Percentiles rank a stretch among this genome's conserved stretches.
Conservation (phyloP, 495 filamentous ascomycete species). For the Choiromyces venosus region DNA sequence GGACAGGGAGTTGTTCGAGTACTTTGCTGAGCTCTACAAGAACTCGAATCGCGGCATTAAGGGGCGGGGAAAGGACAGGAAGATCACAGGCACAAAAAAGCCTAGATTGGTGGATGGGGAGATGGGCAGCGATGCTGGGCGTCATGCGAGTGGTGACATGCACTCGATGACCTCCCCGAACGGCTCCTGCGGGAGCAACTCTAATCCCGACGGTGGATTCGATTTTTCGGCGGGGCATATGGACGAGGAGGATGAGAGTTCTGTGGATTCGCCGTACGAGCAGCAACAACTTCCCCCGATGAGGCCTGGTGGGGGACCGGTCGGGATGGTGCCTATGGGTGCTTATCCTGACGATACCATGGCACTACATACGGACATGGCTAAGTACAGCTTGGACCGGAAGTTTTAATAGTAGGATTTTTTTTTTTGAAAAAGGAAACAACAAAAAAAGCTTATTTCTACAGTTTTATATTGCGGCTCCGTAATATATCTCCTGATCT, state of each 20-base stretch:
- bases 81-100: constrained; percentile 45
- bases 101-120: constrained; percentile 31
- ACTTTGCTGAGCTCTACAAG: constrained; percentile 83
- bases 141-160: constrained; percentile 36
- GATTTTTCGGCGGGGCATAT: constrained; percentile 32
- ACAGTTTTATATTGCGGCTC: constrained; percentile 37
- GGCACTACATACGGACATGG: constrained; percentile 41
- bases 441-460: constrained; percentile 30
- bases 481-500: constrained; percentile 39
- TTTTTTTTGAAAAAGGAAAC: constrained; percentile 28
- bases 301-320: constrained; percentile 33
- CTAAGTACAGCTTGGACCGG: constrained; percentile 40
- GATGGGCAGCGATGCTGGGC: constrained; percentile 27
- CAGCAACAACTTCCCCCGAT: constrained; percentile 41
- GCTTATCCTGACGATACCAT: constrained; percentile 36
- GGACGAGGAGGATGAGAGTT: constrained; percentile 42
- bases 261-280: constrained; percentile 38
- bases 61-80: constrained; percentile 80
- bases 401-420: constrained; percentile 36
- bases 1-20: constrained; percentile 77
- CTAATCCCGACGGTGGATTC: constrained; percentile 38
- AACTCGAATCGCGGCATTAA: constrained; percentile 93
- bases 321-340: constrained; percentile 37
- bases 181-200: constrained; percentile 38
- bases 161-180: constrained; percentile 37